A percentile compares a stretch with the other conserved stretches of the same genome.
These are phyloP conservation scores for Thermoascus crustaceus DNA, from an alignment of 2,329 filamentous ascomycete genomes.

Conservation along the genomic window DNA sequence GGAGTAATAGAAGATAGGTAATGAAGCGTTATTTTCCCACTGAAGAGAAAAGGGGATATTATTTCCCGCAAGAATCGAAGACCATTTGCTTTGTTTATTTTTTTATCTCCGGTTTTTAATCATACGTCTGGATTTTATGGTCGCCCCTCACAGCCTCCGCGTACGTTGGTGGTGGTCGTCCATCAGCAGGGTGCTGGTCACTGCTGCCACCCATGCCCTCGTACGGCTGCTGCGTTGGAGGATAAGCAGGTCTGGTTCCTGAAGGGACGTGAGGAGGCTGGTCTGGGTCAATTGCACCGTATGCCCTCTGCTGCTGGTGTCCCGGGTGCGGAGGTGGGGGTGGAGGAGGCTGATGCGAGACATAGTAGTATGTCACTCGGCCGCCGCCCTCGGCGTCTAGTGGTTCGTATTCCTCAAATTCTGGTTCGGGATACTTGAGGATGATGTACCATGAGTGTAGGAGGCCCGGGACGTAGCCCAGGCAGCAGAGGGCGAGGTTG, in stretches of 20 bases:
- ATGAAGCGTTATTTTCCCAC: too few relatives aligned
- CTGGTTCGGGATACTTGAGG: conserved; percentile 70
- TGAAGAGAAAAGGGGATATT: too few relatives aligned
- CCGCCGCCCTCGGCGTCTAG: conserved; percentile 43
- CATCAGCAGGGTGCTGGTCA: conserved; percentile 26
- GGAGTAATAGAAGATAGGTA: too few relatives aligned
- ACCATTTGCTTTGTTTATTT: too few relatives aligned
- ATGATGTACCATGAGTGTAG: conserved; percentile 99
- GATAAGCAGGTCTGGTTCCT: conserved; percentile 8
- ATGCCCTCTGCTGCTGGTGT: conserved; percentile 25
- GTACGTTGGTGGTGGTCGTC: conserved; percentile 67
- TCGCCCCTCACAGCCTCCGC: conserved; percentile 84
- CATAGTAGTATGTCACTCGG: conserved; percentile 69
- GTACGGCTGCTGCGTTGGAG: conserved; percentile 16
- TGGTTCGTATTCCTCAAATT: conserved; percentile 55
- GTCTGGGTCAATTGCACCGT: conserved; percentile 32
- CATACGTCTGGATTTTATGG: conserved; percentile 72
- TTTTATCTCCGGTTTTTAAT: conserved; percentile 42
- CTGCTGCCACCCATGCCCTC: conserved; percentile 22
- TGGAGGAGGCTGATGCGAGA: conserved; percentile 46
- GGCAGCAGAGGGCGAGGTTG: conserved; percentile 81
- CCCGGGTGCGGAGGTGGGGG: conserved; percentile 21
- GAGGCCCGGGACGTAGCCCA: conserved; percentile 76
- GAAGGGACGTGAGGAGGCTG: conserved; percentile 16
- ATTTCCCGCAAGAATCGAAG: too few relatives aligned